These are phyloP conservation scores for Calocybe indica DNA, from an alignment of 768 basidiomycete species.

Conservation along the genomic window DNA sequence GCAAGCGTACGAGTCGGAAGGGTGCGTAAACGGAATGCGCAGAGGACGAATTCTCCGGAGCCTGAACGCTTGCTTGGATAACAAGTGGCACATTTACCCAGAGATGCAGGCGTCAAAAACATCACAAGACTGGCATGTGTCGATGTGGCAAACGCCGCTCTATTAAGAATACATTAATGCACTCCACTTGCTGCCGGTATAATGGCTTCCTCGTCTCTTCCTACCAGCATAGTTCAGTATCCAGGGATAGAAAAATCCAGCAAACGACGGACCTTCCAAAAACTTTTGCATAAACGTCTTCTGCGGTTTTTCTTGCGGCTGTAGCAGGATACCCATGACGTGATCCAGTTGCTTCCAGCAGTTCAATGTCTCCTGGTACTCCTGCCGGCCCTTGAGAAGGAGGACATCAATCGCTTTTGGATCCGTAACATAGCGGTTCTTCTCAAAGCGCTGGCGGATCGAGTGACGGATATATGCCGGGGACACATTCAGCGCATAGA, in stretches of 20 bases:
- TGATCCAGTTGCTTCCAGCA: slow-evolving; percentile 89
- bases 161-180: neutral
- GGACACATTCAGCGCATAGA: slow-evolving; percentile 81
- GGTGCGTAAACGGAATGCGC: no score
- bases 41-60: no score
- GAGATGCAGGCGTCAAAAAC: no score
- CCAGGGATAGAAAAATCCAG: slow-evolving; percentile 1
- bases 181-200: slow-evolving; percentile 64
- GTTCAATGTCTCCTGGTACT: slow-evolving; percentile 94
- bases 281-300: slow-evolving; percentile 80
- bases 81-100: no score
- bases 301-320: slow-evolving; percentile 34
- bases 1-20: no score
- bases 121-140: neutral
- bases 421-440: slow-evolving; percentile 79
- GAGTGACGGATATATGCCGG: slow-evolving; percentile 73
- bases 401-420: slow-evolving; percentile 79
- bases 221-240: slow-evolving; percentile 28
- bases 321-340: slow-evolving; percentile 63
- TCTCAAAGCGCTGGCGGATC: slow-evolving; percentile 84
- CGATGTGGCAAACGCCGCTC: neutral
- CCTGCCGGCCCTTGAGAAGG: slow-evolving; percentile 76
- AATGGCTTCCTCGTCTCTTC: slow-evolving; percentile 70
- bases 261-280: slow-evolving; percentile 58
- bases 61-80: no score